Base-by-base conservation (phyloP, 371 early-diverging fungal genomes). In the Apophysomyces ossiformis region DNA sequence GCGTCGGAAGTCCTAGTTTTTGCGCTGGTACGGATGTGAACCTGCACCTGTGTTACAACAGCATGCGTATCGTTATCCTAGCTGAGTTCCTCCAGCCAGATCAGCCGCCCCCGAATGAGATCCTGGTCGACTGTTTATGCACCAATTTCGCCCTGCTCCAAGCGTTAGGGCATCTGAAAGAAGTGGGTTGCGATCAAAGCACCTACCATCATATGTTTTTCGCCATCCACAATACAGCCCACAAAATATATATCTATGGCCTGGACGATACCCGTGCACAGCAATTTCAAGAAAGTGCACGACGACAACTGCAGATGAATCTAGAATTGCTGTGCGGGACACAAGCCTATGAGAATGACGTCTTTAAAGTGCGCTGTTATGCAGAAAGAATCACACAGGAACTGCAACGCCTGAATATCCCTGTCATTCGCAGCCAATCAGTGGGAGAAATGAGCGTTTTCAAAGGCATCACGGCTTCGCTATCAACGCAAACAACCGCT, bases 121-220 rank as follows among this genome's bases (percentile, higher is more conserved):
- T 77, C 37, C 5, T 78, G 0, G 61, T 79, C 12, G 78, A 82
- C 39, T 72, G 74, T 15, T 69, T 82, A 2, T 56, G 75, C 18
- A 75, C 80, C 11, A 82, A 75, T 46, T 37, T 79, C 44, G 68
- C 73, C 7, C 18, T 82, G 0, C 46, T 82, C 5, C 73, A 73
- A 59, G 64, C 75, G 0, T 57, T 82, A 1, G 68, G 72, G 5
- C 61, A 78, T 35, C 65, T 82, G 12, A 75, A 70, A 39, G 62
- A 67, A 1, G 36, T 68, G 0, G 80, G 78, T 0, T 82, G 83
- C n/a, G 83, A 82, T 37, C 83, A 79, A 50, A 79, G 83, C 58
- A 82, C 83, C 0, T 82, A 82, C 18, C 83, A 79, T 21, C 77
- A 82, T 61, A 78, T 82, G 83, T 82, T 79, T 60, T 76, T 78